phyloP scores from a whole-genome alignment of 1,139 yeast species.

The Debaryomycetaceae sp. region DNA sequence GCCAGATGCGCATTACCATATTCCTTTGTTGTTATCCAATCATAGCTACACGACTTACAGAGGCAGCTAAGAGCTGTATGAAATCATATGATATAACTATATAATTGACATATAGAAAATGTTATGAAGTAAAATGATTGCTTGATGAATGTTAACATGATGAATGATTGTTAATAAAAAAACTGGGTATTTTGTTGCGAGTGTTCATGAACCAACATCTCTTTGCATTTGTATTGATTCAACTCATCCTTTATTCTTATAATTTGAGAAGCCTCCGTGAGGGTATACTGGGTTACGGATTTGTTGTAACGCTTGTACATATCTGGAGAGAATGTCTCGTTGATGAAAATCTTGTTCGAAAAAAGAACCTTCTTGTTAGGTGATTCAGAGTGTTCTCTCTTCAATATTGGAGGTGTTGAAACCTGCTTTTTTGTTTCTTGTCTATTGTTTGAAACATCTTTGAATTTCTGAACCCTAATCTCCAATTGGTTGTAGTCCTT shows the following conservation, averaged over 20 bases:
- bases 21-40: conserved; percentile 77
- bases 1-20: conserved; percentile 79
- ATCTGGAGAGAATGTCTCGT: conserved; percentile 48
- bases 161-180: conserved; percentile 28
- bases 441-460: conserved; percentile 13
- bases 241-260: conserved; percentile 48
- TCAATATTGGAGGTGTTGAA: conserved; percentile 6
- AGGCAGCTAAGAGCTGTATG: conserved; percentile 49
- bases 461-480: conserved; percentile 30
- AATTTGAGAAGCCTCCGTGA: conserved; percentile 45
- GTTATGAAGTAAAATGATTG: neutral
- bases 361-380: conserved; percentile 32
- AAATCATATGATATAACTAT: neutral
- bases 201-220: conserved; percentile 53
- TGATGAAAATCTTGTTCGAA: conserved; percentile 40
- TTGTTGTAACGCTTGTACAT: conserved; percentile 51
- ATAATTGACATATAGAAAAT: neutral
- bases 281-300: conserved; percentile 48
- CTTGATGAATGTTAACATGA: neutral
- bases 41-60: conserved; percentile 87
- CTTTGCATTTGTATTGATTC: conserved; percentile 49
- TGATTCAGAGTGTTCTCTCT: conserved; percentile 3
- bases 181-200: conserved; percentile 53
- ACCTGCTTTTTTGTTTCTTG: conserved; percentile 2
- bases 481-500: conserved; percentile 34